Evolutionary conservation across 371 early-diverging fungal genomes (phyloP), one percentile per base, ranked within the genome.

Genomic region (Amoeboaphelidium protococcarum): DNA sequence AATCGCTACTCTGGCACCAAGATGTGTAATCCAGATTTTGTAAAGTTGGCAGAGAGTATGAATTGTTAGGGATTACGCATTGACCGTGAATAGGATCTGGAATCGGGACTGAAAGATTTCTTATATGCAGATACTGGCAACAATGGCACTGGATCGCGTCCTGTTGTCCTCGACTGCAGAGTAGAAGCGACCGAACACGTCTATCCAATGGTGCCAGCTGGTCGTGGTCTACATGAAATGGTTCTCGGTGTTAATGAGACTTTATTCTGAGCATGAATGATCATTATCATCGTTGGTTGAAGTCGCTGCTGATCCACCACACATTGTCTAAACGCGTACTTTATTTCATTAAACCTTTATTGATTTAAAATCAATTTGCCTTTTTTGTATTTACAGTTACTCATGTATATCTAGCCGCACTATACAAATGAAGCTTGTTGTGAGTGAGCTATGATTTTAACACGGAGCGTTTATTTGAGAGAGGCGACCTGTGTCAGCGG

Each of bases 1-100:
- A 73, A 85, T 63, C 73, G 95, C 41, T 86, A 87, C 59, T 83
- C 87, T 22, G 83, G 77, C 24, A 90, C 95, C 0, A 59, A 58
- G 25, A 94, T 94, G 95, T 67, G 66, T 58, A 91, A 94, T 64
- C 95, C 95, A n/a, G 88, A 94, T 59, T 94, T 94, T 67, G 82
- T 86, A 55, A 87, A 89, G 62, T 66, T 94, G 37, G 83, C 90
- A 22, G 95, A 91, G 62, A 74, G 88, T 12, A 86, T 90, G 86
- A 73, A 74, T 41, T 72, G 80, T 58, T 77, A 78, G 61, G 91
- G 82, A 45, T 59, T 94, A 51, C 79, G 86, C 42, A 80, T 77
- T 37, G 68, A 71, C 31, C 77, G 75, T 26, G 69, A 72, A 45
- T 72, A 78, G 47, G 88, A 94, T 50, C 68, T 94, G 23, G 75